Base-by-base conservation (phyloP, 179 eudicot species). In the Spinacia oleracea region DNA sequence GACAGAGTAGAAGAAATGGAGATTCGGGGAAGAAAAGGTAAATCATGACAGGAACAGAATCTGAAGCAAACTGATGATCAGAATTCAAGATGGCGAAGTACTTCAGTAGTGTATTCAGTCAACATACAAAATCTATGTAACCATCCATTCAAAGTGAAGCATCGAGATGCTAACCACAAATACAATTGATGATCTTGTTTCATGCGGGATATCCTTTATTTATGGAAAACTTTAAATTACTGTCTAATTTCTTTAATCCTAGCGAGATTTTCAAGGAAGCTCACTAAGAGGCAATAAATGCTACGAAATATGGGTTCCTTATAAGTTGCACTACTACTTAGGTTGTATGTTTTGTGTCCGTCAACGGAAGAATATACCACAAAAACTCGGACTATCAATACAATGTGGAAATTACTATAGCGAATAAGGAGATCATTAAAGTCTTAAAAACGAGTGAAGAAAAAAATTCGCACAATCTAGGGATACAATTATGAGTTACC, bases 401-500 rank as follows among this genome's bases (percentile, higher is more conserved):
- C 6, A 64, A 32, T 18, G 27, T 35, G 21, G 48, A 34, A 34
- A 35, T 20, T 21, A 1, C 9, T 12, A 45, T 7, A 67, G 29
- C 7, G 2, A 38, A 21, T 40, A 35, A 40, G 38, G 29, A 21
- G 21, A 66, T 18, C 7, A n/a, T 31, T 21, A 29, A 12, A 23
- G 20, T 48, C 20, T 48, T 48, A 1, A 27, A 60, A 2, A 2
- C 25, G 45, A 42, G 55, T 15, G 21, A 69, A 43, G 53, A 69
- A 31, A 20, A 68, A 5, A n/a, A 27, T 3, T 5, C 6, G 18
- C 32, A 53, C 43, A 73, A 66, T 67, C 34, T 4, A 4, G 6
- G 31, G 25, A 29, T 51, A 70, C 35, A 25, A 59, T 59, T 11
- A 11, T 25, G 66, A 60, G 3, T 69, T 88, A 93, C 97, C 98